A percentile compares a stretch with the other conserved stretches of the same genome.
Evolutionary conservation across 2,329 filamentous ascomycete genomes (phyloP).

Genomic region (Ophiocordyceps camponoti-floridani): DNA sequence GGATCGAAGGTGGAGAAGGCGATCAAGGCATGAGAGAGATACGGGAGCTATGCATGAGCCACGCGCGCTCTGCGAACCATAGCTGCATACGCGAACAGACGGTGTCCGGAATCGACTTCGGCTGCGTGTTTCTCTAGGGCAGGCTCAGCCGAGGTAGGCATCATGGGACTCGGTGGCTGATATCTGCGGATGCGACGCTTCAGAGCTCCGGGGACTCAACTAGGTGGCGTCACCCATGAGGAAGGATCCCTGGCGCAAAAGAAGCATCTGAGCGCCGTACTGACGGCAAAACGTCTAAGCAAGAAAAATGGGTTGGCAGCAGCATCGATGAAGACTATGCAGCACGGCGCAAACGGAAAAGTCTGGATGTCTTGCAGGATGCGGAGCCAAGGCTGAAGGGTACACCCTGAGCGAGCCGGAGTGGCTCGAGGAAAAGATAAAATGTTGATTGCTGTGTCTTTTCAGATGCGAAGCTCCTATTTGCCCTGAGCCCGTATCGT

Average conservation of each 20-base stretch:
- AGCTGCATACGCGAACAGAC: no score
- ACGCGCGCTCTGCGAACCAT: neutral
- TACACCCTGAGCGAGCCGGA: neutral
- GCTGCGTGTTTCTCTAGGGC: no score
- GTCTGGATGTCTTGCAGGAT: neutral
- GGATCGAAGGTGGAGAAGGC: neutral
- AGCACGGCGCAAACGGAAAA: neutral
- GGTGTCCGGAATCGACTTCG: no score
- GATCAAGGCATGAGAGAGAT: neutral
- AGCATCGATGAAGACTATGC: neutral
- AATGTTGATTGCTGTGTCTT: neutral
- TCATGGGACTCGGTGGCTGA: no score
- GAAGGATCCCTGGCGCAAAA: no score
- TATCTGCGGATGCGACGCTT: no score
- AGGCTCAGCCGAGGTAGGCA: no score
- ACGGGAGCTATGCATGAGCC: neutral
- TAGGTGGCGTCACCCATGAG: no score
- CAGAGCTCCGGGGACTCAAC: no score
- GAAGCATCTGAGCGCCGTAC: no score
- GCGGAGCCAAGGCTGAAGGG: neutral
- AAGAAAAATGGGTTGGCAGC: no score
- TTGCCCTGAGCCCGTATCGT: neutral
- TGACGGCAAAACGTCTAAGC: no score
- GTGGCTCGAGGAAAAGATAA: neutral
- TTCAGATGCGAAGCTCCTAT: neutral